A percentile compares a stretch with the other conserved stretches of the same genome.
Evolutionary conservation across 495 filamentous ascomycete species (phyloP).

Genomic region (Neurospora pannonica): DNA sequence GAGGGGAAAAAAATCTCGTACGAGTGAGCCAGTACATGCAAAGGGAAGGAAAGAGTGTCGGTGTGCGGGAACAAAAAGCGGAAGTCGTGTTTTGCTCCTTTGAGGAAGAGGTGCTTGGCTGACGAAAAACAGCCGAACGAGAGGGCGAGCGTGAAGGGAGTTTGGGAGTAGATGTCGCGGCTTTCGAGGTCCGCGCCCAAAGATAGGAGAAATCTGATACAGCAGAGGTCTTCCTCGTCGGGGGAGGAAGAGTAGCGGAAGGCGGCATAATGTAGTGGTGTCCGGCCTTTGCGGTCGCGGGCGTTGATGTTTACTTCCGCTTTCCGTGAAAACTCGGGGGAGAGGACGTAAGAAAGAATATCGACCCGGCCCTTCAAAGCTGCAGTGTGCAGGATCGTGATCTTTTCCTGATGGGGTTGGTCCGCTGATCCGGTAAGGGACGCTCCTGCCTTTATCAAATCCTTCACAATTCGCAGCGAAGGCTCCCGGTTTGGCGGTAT

Average conservation of each 20-base stretch:
- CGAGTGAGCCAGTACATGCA: background rate
- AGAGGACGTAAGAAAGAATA: background rate
- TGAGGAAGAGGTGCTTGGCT: background rate
- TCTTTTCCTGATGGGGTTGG: background rate
- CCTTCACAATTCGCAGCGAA: background rate
- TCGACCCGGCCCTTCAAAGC: background rate
- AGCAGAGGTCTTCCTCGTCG: background rate
- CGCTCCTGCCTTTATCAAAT: background rate
- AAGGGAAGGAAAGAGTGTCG: background rate
- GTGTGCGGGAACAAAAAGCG: background rate
- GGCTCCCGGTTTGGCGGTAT: background rate
- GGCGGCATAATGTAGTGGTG: background rate
- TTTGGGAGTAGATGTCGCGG: background rate
- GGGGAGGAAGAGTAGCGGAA: background rate
- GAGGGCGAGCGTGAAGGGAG: background rate
- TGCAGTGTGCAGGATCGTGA: background rate
- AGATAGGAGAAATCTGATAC: background rate
- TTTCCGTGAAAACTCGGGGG: background rate
- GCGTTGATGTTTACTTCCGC: background rate
- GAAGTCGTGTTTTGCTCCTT: background rate
- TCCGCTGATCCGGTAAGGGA: background rate
- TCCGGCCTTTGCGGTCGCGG: background rate
- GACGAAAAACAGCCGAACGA: background rate
- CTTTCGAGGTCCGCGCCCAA: background rate
- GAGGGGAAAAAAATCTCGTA: background rate